Evolutionary conservation across 2,329 filamentous ascomycete genomes (phyloP).

Genomic region (Uncinocarpus reesii): DNA sequence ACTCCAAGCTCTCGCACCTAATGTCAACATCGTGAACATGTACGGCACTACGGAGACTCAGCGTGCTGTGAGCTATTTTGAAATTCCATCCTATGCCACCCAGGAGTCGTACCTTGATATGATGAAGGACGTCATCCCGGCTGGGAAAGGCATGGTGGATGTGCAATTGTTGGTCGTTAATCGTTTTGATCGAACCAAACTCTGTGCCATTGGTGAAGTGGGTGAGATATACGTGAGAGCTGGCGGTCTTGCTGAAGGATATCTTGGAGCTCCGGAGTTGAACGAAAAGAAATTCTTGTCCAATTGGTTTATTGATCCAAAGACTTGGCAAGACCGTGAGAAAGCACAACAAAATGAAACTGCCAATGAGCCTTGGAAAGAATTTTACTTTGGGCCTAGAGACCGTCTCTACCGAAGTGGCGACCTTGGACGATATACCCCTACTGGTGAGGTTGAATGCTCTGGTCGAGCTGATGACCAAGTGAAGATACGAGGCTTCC

Average conservation of each 20-base stretch:
- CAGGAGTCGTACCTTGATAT: constrained; percentile 55
- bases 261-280: constrained; percentile 53
- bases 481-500: constrained; percentile 91
- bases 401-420: constrained; percentile 83
- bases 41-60: constrained; percentile 83
- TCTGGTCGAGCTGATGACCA: constrained; percentile 76
- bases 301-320: constrained; percentile 76
- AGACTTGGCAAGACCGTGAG: constrained; percentile 58
- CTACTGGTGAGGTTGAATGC: constrained; percentile 62
- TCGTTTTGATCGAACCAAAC: constrained; percentile 52
- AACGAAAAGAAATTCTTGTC: constrained; percentile 66
- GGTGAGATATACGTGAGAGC: constrained; percentile 79
- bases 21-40: constrained; percentile 70
- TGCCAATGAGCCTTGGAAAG: constrained; percentile 61
- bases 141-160: constrained; percentile 74
- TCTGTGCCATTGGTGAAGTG: constrained; percentile 70
- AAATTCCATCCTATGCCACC: constrained; percentile 57
- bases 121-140: constrained; percentile 68
- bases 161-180: constrained; percentile 81
- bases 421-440: constrained; percentile 67
- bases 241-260: constrained; percentile 73
- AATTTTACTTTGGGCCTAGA: constrained; percentile 67
- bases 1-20: constrained; percentile 65
- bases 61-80: constrained; percentile 70
- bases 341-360: constrained; percentile 41